Base-by-base conservation (phyloP, 495 filamentous ascomycete species). In the Hypoxylon cercidicola region DNA sequence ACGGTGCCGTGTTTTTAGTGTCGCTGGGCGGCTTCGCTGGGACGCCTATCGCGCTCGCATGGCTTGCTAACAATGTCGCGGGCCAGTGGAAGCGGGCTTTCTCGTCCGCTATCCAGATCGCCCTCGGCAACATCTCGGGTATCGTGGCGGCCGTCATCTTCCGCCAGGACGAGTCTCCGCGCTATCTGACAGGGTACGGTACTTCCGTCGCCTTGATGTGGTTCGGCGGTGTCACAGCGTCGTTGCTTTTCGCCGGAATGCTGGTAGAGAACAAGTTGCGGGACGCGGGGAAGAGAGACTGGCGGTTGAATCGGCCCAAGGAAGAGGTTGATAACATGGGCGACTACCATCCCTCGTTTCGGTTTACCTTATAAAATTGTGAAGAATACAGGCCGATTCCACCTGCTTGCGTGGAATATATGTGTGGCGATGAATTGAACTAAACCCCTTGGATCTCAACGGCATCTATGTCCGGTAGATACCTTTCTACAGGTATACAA, bases 11-110 rank as follows among this genome's bases (percentile, higher is more conserved):
- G 18, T 87, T 85, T 72, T 74, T 86, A 41, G 79, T 84, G 69
- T 78, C 80, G 0, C 75, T 77, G 0, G 85, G 84, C 0, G 78
- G 81, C 55, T 87, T 82, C 51, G 73, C 79, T 8, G 77, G 76
- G 37, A 72, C 81, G 0, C 83, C 85, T 1, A 79, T 83, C 21
- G 78, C 80, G 9, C 60, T 88, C 13, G 81, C 81, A 1, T 89
- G 87, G 87, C 78, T 87, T 8, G 15, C 67, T 8, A 78, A 78
- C 50, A 78, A 78, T 43, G 75, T 88, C 4, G 80, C 82, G 1
- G 86, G 86, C 15, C 85, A 88, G 62, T 89, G 85, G 69, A 89
- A 89, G 68, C 82, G 86, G 13, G 79, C 82, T 10, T 81, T 88
- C 19, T 82, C 79, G 3, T 79, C 82, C 0, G 86, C 70, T 18